These are phyloP conservation scores for Suillus subalutaceus DNA, from an alignment of 768 basidiomycete genomes.

Conservation along the genomic window DNA sequence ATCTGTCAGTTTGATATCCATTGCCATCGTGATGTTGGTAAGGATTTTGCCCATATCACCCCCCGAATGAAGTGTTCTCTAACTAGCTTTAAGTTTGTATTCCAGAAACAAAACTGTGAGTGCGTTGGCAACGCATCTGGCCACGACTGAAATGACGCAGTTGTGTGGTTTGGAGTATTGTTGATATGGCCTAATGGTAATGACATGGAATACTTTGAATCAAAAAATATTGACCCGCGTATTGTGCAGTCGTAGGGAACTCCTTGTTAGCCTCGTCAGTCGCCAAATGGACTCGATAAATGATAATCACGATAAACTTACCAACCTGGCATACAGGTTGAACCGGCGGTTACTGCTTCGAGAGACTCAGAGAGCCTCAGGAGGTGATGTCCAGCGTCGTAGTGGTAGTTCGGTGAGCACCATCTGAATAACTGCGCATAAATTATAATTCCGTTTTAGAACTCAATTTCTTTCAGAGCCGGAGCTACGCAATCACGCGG, in stretches of 20 bases:
- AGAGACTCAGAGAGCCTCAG: neutral
- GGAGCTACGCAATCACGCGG: neutral
- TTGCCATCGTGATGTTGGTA: neutral
- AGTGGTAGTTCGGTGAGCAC: neutral
- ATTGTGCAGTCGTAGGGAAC: slow-evolving; percentile 2
- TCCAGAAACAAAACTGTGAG: neutral
- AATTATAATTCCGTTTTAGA: neutral
- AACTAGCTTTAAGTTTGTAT: neutral
- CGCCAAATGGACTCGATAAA: neutral
- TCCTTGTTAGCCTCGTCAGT: slow-evolving; percentile 4
- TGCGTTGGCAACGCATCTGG: neutral
- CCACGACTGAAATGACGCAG: neutral
- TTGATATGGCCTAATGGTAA: slow-evolving; percentile 1
- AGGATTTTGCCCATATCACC: neutral
- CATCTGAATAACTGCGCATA: neutral
- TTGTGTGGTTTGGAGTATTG: neutral
- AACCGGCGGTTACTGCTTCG: neutral
- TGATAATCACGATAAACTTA: neutral
- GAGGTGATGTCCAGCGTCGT: neutral
- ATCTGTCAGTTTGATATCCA: neutral
- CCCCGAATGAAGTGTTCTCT: neutral
- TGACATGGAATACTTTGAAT: neutral
- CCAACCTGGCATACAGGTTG: neutral
- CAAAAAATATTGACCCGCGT: neutral
- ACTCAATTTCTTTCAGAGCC: neutral